Conservation (phyloP, 257 asterid species). For the Fraxinus excelsior region DNA sequence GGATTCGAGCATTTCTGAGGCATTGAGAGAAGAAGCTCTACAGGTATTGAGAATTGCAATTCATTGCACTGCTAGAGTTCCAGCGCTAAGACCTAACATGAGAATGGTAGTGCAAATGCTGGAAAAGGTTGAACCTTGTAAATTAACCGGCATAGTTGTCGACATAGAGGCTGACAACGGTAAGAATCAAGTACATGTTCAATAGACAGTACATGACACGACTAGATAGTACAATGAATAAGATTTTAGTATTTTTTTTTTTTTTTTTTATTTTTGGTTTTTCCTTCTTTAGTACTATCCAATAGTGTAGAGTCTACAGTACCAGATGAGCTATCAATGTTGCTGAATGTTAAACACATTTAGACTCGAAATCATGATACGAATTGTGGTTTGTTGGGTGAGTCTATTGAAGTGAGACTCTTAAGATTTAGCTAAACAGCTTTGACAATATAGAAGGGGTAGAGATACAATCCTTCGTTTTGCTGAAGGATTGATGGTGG, state of each 20-base stretch:
- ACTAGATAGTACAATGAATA: not conserved
- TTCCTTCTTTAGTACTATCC: not conserved
- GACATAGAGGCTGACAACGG: not conserved
- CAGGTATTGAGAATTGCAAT: conserved; percentile 39
- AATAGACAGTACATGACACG: not conserved
- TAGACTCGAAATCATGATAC: not conserved
- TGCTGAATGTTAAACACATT: not conserved
- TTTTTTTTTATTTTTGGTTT: not conserved
- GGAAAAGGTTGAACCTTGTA: conserved; percentile 44
- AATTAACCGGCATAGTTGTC: conserved; percentile 26
- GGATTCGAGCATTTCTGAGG: conserved; percentile 34
- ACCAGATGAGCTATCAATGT: not conserved
- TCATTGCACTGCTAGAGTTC: conserved; percentile 44
- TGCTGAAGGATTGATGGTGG: not conserved
- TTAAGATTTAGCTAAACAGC: not conserved
- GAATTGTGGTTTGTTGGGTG: not conserved
- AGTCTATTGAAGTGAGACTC: not conserved
- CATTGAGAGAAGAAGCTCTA: conserved; percentile 37
- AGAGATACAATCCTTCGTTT: not conserved
- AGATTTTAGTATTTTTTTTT: not conserved
- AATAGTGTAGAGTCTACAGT: not conserved
- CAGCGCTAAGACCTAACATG: conserved; percentile 42
- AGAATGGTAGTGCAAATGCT: conserved; percentile 49
- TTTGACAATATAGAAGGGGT: not conserved
- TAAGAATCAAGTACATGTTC: not conserved